phyloP scores from a whole-genome alignment of 495 filamentous ascomycete genomes.

The Aspergillus homomorphus region DNA sequence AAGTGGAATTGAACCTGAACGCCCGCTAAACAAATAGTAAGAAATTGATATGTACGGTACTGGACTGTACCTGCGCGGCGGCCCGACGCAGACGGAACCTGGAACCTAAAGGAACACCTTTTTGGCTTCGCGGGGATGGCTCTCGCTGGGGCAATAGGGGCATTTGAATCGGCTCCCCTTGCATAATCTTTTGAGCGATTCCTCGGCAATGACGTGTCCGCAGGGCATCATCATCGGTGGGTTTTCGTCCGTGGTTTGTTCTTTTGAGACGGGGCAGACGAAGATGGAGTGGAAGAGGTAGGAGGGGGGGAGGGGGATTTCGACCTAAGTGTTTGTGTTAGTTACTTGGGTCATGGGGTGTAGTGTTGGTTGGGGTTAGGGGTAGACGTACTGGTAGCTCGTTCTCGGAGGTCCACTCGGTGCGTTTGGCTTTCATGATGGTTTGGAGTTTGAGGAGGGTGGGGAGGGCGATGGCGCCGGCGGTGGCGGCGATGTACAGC shows the following conservation, averaged over 20 bases:
- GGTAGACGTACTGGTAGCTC: slow-evolving; percentile 69
- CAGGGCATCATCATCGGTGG: slow-evolving; percentile 98
- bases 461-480: slow-evolving; percentile 86
- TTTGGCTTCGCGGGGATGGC: slow-evolving; percentile 67
- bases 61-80: no score
- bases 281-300: slow-evolving; percentile 97
- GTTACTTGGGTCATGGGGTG: slow-evolving; percentile 9
- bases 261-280: slow-evolving; percentile 94
- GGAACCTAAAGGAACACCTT: slow-evolving; percentile 61
- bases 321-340: slow-evolving; percentile 51
- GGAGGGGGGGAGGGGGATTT: slow-evolving; percentile 79
- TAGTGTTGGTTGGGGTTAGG: not conserved
- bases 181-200: slow-evolving; percentile 70
- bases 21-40: no score
- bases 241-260: slow-evolving; percentile 88
- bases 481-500: slow-evolving; percentile 85
- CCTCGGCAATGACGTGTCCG: slow-evolving; percentile 87
- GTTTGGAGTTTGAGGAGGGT: slow-evolving; percentile 75
- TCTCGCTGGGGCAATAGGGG: slow-evolving; percentile 91
- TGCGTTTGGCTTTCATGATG: slow-evolving; percentile 80
- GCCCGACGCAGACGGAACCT: no score
- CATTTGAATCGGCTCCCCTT: slow-evolving; percentile 88
- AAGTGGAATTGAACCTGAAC: no score
- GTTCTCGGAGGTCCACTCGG: slow-evolving; percentile 89
- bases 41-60: no score